These are phyloP conservation scores for Dryadomyces quercivorus DNA, from an alignment of 2,329 filamentous ascomycete species.

Conservation along the genomic window DNA sequence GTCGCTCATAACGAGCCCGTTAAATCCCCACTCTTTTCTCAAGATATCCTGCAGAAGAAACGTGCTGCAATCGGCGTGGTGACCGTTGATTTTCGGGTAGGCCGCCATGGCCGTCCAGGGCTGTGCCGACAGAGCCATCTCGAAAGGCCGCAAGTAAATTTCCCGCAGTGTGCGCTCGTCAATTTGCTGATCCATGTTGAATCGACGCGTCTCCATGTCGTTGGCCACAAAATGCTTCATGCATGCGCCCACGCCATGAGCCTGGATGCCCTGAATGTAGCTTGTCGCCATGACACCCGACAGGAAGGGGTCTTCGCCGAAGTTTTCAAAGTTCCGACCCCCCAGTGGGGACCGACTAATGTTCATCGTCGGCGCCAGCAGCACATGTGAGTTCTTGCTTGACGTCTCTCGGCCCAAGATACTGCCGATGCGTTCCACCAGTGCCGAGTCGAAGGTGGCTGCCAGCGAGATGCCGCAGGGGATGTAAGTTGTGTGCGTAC, in stretches of 20 bases:
- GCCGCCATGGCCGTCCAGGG: conserved; percentile 25
- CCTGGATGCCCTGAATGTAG: conserved; percentile 23
- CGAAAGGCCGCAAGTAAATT: conserved; percentile 25
- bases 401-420: conserved; percentile 56
- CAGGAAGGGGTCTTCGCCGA: conserved; percentile 25
- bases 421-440: conserved; percentile 37
- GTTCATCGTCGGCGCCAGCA: conserved; percentile 47
- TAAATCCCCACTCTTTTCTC: conserved; percentile 25
- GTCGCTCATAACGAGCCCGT: conserved; percentile 26
- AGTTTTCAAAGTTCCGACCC: conserved; percentile 26
- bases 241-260: conserved; percentile 21
- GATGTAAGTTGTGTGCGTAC: conserved; percentile 31
- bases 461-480: conserved; percentile 36
- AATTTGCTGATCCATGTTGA: conserved; percentile 22
- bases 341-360: conserved; percentile 26
- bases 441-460: conserved; percentile 54
- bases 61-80: conserved; percentile 24
- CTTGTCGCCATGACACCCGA: conserved; percentile 22
- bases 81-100: conserved; percentile 28
- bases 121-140: conserved; percentile 20
- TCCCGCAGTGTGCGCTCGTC: conserved; percentile 26
- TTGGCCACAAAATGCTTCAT: conserved; percentile 29
- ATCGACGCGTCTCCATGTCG: conserved; percentile 25
- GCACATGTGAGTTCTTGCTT: conserved; percentile 55
- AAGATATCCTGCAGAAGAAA: conserved; percentile 23